Base-by-base conservation (phyloP, 768 basidiomycete species). In the Cystobasidium tubakii region DNA sequence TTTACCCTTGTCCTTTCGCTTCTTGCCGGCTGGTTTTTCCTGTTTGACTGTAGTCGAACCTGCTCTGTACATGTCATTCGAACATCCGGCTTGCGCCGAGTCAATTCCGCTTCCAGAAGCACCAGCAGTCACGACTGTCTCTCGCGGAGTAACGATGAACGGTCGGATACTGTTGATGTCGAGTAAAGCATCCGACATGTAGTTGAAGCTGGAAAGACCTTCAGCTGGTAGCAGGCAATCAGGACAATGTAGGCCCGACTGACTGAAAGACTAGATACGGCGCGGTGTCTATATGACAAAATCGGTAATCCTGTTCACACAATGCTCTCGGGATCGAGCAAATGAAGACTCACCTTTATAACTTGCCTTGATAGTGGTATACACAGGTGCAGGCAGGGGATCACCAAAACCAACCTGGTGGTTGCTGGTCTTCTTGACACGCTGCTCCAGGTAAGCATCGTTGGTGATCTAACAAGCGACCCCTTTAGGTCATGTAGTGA, bases 161-260 rank as follows among this genome's bases (percentile, higher is more conserved):
- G 53, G 53, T 55, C 53, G 53, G 27, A 55, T 55, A 6, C n/a
- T 29, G 27, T 55, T 55, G 53, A 55, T 55, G n/a, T 55, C 53
- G 6, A 55, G 53, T n/a, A 55, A 55, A 6, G 53, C 53, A 55
- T n/a, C 21, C 7, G 53, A 55, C 53, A 23, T n/a, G 27, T 55
- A 55, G 21, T 6, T n/a, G 27, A 55, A 55, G 10, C 53, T 55
- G n/a, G 9, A n/a, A 10, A 23, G 9, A 55, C 9, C 53, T 9
- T 29, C n/a, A 29, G 21, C 27, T n/a, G 7, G n/a, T n/a, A n/a
- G n/a, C n/a, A n/a, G 7, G 42, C 7, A 42, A 9, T 29, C n/a
- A 55, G 9, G 21, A 55, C 9, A 55, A 9, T 7, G 53, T 17
- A 7, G 7, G 7, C 9, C 42, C 9, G n/a, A n/a, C 53, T 55